Evolutionary conservation across 2,329 filamentous ascomycete species (phyloP).

Genomic region (Davidsoniella australis): DNA sequence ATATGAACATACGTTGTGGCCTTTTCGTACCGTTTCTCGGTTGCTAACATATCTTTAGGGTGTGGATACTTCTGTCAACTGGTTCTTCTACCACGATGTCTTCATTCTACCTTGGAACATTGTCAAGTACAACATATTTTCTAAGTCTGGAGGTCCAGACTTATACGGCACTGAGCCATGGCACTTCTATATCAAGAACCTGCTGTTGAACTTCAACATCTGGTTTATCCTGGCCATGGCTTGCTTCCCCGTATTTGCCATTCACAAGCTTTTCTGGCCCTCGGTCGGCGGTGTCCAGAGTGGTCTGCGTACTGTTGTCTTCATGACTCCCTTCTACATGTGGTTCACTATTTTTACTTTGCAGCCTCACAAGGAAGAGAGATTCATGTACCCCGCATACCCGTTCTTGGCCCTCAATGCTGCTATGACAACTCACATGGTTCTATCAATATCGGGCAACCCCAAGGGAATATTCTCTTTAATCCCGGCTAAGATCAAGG

Average conservation of each 20-base stretch:
- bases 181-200: conserved; percentile 89
- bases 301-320: conserved; percentile 57
- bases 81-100: conserved; percentile 68
- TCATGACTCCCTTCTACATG: conserved; percentile 76
- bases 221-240: conserved; percentile 73
- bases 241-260: conserved; percentile 55
- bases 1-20: not conserved
- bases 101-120: conserved; percentile 80
- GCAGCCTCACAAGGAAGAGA: conserved; percentile 93
- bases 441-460: conserved; percentile 59
- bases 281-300: conserved; percentile 48
- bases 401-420: conserved; percentile 82
- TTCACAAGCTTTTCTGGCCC: conserved; percentile 51
- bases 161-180: conserved; percentile 94
- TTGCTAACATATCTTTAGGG: conserved; percentile 28
- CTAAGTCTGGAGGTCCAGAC: conserved; percentile 62
- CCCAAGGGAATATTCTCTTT: conserved; percentile 50
- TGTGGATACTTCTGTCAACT: conserved; percentile 54
- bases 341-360: conserved; percentile 84
- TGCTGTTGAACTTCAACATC: conserved; percentile 85
- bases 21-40: no score
- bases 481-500: conserved; percentile 60
- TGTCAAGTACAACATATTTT: conserved; percentile 88
- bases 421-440: conserved; percentile 64
- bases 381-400: conserved; percentile 97